Conservation (phyloP, 495 filamentous ascomycete species). For the Xylaria grammica region DNA sequence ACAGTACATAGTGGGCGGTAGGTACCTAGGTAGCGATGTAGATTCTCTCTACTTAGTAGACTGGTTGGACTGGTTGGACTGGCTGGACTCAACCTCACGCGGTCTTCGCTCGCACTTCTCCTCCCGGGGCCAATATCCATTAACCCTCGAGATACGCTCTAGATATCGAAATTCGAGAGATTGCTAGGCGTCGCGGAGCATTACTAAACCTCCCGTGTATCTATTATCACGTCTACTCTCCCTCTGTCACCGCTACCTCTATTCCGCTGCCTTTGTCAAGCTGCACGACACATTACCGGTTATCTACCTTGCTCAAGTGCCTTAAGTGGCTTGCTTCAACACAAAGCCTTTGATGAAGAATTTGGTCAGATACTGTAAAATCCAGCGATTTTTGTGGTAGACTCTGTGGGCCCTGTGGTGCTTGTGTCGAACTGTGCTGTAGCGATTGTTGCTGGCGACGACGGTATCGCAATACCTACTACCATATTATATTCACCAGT, state of each 20-base stretch:
- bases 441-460: conserved; percentile 1
- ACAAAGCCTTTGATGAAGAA: neutral
- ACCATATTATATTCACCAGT: neutral
- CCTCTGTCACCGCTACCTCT: neutral
- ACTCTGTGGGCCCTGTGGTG: neutral
- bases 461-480: neutral
- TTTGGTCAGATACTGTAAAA: neutral
- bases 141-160: neutral
- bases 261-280: neutral
- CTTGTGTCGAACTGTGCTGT: neutral
- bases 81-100: conserved; percentile 6
- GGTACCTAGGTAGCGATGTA: no score
- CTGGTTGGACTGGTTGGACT: neutral
- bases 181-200: neutral
- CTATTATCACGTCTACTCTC: neutral
- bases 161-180: neutral
- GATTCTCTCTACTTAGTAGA: no score
- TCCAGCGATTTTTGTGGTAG: neutral
- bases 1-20: no score
- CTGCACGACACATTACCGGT: neutral
- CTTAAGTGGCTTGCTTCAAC: conserved; percentile 2
- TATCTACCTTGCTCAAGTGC: neutral
- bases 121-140: neutral
- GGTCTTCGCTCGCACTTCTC: neutral
- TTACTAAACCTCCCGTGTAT: neutral